Evolutionary conservation across 768 basidiomycete species (phyloP).

Genomic region (Hygrophorus pudorinus): DNA sequence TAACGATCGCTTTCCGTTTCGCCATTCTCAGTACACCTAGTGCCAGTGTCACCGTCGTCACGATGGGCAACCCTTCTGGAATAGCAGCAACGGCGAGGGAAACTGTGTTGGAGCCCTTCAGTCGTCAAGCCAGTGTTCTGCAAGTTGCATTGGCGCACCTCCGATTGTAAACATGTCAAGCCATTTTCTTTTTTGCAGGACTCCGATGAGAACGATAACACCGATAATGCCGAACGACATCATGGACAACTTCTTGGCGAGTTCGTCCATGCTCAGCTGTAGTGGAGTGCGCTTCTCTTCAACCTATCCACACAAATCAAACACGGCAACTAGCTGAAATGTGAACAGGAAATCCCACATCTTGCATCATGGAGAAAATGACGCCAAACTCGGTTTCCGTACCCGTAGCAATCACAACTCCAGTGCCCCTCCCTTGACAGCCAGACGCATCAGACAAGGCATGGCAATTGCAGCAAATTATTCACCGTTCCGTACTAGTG

Average conservation of each 20-base stretch:
- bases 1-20: conserved; percentile 91
- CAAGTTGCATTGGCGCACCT: conserved; percentile 45
- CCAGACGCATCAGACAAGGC: not conserved
- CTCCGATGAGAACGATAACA: conserved; percentile 83
- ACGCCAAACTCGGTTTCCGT: conserved; percentile 89
- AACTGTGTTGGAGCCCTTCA: conserved; percentile 35
- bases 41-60: conserved; percentile 94
- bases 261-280: conserved; percentile 92
- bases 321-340: conserved; percentile 10
- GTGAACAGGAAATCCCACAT: conserved; percentile 35
- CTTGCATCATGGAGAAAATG: conserved; percentile 98
- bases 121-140: not conserved
- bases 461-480: conserved; percentile 10
- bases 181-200: conserved; percentile 80
- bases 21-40: conserved; percentile 92
- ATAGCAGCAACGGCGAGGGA: conserved; percentile 98
- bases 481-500: conserved; percentile 79
- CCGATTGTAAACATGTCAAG: conserved; percentile 99
- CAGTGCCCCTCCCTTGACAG: conserved; percentile 59
- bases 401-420: conserved; percentile 82
- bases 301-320: conserved; percentile 32
- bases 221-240: conserved; percentile 94
- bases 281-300: conserved; percentile 91
- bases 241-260: conserved; percentile 84
- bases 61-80: conserved; percentile 92